Evolutionary conservation across 371 early-diverging fungal genomes (phyloP).

Genomic region (Mortierella sp.): DNA sequence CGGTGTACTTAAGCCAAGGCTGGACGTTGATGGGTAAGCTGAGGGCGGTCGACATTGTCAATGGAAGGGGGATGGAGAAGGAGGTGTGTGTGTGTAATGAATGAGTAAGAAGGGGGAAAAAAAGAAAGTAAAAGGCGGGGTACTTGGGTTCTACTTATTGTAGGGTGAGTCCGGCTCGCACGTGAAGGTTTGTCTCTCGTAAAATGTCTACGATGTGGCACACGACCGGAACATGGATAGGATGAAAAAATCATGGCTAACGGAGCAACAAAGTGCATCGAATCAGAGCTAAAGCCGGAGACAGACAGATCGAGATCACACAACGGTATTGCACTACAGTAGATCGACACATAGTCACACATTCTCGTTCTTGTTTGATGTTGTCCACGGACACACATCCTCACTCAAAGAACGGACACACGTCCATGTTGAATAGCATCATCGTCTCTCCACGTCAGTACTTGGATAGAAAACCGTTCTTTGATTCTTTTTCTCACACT

Average conservation of each 20-base stretch:
- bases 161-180: conserved; percentile 8
- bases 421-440: neutral
- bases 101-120: neutral
- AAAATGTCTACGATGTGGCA: neutral
- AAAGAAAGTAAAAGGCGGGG: neutral
- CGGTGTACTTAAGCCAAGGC: conserved; percentile 63
- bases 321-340: neutral
- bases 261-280: neutral
- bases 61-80: neutral
- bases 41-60: conserved; percentile 47
- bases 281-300: conserved; percentile 34
- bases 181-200: conserved; percentile 25
- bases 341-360: neutral
- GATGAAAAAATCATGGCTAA: neutral
- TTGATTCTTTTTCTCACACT: no score
- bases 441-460: neutral
- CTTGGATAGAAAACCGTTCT: neutral
- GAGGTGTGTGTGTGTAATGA: neutral
- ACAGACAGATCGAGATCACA: neutral
- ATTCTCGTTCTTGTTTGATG: neutral
- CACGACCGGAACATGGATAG: conserved; percentile 5
- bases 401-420: neutral
- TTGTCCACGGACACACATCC: neutral
- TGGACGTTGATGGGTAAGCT: conserved; percentile 57
- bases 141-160: neutral